Conservation (phyloP, 148 eudicot genomes). For the Fagopyrum esculentum region DNA sequence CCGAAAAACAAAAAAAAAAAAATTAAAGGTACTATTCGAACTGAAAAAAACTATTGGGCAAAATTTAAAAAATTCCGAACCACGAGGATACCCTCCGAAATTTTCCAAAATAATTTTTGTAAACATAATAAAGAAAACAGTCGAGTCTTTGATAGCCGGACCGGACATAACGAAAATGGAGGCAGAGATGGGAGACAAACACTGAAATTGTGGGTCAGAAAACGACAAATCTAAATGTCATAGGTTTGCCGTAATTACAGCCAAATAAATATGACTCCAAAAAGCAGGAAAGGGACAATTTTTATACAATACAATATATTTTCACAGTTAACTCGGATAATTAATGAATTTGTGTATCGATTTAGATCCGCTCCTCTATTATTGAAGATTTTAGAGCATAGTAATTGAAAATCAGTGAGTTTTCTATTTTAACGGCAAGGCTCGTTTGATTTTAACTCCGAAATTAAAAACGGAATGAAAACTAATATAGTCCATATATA, state of each 20-base stretch:
- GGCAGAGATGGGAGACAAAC: not conserved
- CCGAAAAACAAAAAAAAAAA: too few relatives aligned
- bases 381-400: not conserved
- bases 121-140: too few relatives aligned
- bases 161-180: not conserved
- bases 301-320: not conserved
- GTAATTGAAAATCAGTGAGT: too few relatives aligned
- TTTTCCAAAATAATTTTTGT: too few relatives aligned
- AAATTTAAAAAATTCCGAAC: too few relatives aligned
- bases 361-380: not conserved
- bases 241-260: not conserved
- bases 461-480: too few relatives aligned
- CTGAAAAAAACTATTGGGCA: too few relatives aligned
- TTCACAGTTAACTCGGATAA: not conserved
- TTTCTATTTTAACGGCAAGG: not conserved
- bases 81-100: too few relatives aligned
- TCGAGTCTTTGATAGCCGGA: not conserved
- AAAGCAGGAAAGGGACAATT: not conserved
- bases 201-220: not conserved
- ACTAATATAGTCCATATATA: too few relatives aligned
- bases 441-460: not conserved
- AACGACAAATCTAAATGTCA: not conserved
- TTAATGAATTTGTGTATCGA: not conserved
- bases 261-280: slow-evolving; percentile 1
- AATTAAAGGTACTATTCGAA: too few relatives aligned